phyloP scores from a whole-genome alignment of 1,284 basidiomycete species.

The Rhodofomes roseus region DNA sequence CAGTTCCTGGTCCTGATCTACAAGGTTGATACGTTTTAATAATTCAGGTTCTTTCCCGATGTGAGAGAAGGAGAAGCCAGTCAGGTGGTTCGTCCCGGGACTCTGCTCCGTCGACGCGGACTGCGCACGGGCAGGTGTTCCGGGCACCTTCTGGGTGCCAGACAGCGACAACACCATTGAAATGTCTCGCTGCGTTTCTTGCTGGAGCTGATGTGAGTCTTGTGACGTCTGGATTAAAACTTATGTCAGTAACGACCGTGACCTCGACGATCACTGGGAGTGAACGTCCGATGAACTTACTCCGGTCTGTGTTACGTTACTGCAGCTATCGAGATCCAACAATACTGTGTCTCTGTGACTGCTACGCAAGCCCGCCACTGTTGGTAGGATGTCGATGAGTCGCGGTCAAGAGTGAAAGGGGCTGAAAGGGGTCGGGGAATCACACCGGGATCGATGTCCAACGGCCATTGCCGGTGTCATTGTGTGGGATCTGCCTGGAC shows the following conservation, averaged over 20 bases:
- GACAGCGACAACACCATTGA: neutral
- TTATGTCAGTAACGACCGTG: neutral
- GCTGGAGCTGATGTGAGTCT: neutral
- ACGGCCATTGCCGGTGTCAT: neutral
- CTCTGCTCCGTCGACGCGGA: neutral
- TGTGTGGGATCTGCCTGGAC: neutral
- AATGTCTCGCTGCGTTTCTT: neutral
- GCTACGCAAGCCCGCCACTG: neutral
- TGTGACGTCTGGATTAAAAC: neutral
- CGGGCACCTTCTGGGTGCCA: neutral
- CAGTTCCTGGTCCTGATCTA: conserved; percentile 1
- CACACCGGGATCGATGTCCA: neutral
- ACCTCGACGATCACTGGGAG: no score
- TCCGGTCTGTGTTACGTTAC: neutral
- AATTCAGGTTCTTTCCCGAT: conserved; percentile 21
- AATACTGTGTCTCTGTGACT: neutral
- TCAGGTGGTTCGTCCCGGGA: conserved; percentile 9
- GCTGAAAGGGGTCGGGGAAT: no score
- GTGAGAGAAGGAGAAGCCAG: conserved; percentile 17
- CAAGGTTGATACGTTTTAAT: conserved; percentile 13
- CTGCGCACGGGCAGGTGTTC: neutral
- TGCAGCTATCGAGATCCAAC: neutral
- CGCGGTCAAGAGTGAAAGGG: neutral
- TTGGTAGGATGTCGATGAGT: neutral
- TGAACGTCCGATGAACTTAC: neutral